phyloP scores from a whole-genome alignment of 768 basidiomycete genomes.

The Coprinopsis cinerea region DNA sequence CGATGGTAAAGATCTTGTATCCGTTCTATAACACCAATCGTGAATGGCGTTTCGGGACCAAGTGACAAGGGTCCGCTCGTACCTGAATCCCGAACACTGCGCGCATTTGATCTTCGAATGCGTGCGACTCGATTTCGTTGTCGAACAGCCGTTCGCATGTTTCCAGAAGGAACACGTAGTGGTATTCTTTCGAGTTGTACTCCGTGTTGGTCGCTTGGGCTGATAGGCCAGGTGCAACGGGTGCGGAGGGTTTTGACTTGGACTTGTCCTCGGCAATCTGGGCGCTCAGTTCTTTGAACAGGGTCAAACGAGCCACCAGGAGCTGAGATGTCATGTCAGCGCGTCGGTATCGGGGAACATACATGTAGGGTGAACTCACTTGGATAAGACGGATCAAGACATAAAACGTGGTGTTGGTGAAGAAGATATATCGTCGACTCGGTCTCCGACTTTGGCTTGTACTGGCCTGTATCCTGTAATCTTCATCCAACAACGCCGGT shows the following conservation, averaged over 20 bases:
- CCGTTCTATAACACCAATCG: constrained; percentile 42
- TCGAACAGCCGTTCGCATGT: constrained; percentile 90
- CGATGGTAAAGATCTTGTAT: constrained; percentile 89
- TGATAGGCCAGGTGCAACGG: constrained; percentile 24
- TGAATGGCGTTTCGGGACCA: not conserved
- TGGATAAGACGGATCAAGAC: constrained; percentile 78
- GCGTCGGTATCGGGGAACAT: not conserved
- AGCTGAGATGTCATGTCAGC: constrained; percentile 46
- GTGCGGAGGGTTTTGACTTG: constrained; percentile 14
- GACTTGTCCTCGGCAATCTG: constrained; percentile 33
- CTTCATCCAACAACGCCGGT: constrained; percentile 45
- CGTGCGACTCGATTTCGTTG: constrained; percentile 79
- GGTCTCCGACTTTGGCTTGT: constrained; percentile 14
- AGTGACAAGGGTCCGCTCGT: not conserved
- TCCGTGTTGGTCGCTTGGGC: constrained; percentile 21
- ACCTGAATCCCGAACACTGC: constrained; percentile 80
- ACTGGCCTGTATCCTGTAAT: constrained; percentile 29
- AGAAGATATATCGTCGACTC: constrained; percentile 57
- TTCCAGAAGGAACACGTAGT: constrained; percentile 79
- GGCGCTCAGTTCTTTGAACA: constrained; percentile 68
- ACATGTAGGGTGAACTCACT: constrained; percentile 40
- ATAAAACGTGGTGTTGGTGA: constrained; percentile 88
- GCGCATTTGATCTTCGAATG: constrained; percentile 89
- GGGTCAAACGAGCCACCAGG: constrained; percentile 72
- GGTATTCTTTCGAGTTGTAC: constrained; percentile 50